Evolutionary conservation across 2,329 filamentous ascomycete species (phyloP), one percentile per base, ranked within the genome.

Genomic region (Triangularia setosa): DNA sequence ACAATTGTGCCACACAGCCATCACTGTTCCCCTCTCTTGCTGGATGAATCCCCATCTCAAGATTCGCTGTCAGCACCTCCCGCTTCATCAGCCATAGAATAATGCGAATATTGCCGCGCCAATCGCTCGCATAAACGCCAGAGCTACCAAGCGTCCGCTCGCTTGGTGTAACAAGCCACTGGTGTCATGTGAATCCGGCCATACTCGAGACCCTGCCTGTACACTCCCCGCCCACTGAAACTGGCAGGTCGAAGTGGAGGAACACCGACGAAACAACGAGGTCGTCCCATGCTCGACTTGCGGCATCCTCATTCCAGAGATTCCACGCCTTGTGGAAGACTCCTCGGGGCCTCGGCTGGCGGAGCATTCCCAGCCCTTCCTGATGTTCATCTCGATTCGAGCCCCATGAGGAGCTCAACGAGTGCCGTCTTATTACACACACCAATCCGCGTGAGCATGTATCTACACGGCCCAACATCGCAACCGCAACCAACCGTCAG

Each of bases 381-480:
- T 58, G 30, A 24, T 58, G 28, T 18, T 24, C 57, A 40, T 33
- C 30, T 40, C 33, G 25, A 25, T 48, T 40, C 33, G n/a, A 27
- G 33, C 57, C 6, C n/a, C n/a, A 21, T 9, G n/a, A 48, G 3
- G 16, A 48, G n/a, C 18, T 48, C 40, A 48, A 18, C 58, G 33
- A 60, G 18, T 53, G 58, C 58, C 58, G 40, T 40, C 58, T 48
- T 60, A 40, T 48, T 60, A 40, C 52, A 55, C 12, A 9, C 24
- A 6, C 27, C 52, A 25, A 7, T 25, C 14, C 3, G 4, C 23
- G 16, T 55, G 24, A 24, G 21, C 3, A 53, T 53, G 48, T 53
- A 8, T 53, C 18, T 23, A 12, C 4, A 25, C 48, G 48, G 48
- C 48, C 24, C 48, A 53, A 18, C 48, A 53, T 12, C 35, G 35